These are phyloP conservation scores for Teratosphaeria destructans DNA, from an alignment of 2,329 filamentous ascomycete genomes.

Conservation along the genomic window DNA sequence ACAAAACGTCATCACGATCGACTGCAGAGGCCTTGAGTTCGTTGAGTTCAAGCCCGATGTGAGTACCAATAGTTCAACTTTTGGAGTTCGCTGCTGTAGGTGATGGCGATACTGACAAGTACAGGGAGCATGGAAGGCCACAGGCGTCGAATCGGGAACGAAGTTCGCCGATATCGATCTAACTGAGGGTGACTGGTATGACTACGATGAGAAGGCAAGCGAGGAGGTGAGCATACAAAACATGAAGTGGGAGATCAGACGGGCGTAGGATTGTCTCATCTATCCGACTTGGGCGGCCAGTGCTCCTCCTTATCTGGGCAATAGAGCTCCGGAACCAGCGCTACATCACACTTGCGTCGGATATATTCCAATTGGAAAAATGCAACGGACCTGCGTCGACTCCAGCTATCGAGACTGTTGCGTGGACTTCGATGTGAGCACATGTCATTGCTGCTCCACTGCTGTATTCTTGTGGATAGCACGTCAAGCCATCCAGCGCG, in stretches of 20 bases:
- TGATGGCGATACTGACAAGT: background rate
- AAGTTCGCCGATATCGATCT: slow-evolving; percentile 78
- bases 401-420: no score
- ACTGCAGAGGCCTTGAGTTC: slow-evolving; percentile 90
- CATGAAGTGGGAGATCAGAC: slow-evolving; percentile 72
- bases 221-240: slow-evolving; percentile 92
- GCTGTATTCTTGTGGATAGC: no score
- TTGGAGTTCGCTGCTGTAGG: background rate
- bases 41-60: slow-evolving; percentile 84
- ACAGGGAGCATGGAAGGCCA: slow-evolving; percentile 82
- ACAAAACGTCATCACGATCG: slow-evolving; percentile 77
- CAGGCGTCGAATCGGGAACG: slow-evolving; percentile 67
- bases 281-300: background rate
- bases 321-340: background rate
- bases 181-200: slow-evolving; percentile 88
- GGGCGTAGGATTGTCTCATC: slow-evolving; percentile 40
- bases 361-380: no score
- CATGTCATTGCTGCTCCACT: no score
- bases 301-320: background rate
- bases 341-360: no score
- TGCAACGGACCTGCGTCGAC: no score
- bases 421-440: no score
- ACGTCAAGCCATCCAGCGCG: no score
- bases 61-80: background rate
- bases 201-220: slow-evolving; percentile 88